Base-by-base conservation (phyloP, 345 rosid species). In the Bruguiera sexangula region DNA sequence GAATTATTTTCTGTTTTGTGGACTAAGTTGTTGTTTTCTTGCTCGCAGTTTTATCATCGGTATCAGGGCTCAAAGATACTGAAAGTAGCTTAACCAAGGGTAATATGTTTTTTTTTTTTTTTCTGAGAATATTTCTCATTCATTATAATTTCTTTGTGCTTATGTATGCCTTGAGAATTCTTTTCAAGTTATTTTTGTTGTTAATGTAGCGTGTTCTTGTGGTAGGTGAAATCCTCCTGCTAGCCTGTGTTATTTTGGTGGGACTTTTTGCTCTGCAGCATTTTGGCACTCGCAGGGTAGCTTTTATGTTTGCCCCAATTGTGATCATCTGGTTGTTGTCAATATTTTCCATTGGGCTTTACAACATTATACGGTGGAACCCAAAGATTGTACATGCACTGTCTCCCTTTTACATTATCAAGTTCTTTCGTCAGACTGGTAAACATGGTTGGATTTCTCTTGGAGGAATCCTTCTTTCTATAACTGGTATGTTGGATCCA, bases 211-310 rank as follows among this genome's bases (percentile, higher is more conserved):
- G 63, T 63, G 53, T 58, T 61, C 21, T 51, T 74, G 69, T 80
- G 76, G 20, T 74, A 93, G 97, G 87, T 62, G 85, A 81, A 81
- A 52, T 87, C 24, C 66, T 89, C 66, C 60, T 89, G 85, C 75
- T 93, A 76, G 86, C 92, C 43, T 93, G 94, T 78, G 85, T 86
- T 84, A 83, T 93, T 77, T 81, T 93, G 89, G 89, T 91, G 69
- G 97, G 96, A 78, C 78, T 93, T 69, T 93, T 90, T 85, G 98
- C 98, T 62, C 85, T 93, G 75, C 98, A 93, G 77, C 97, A 93
- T 76, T 84, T 66, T 83, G 98, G 97, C 72, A 93, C 96, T 39
- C 96, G 80, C 80, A 84, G 82, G 80, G 96, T 93, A 61, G 96
- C 98, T 60, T 86, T 93, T 73, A 63, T 91, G 85, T 93, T 93